Conservation (phyloP, 495 filamentous ascomycete genomes). For the Daldinia concentrica region DNA sequence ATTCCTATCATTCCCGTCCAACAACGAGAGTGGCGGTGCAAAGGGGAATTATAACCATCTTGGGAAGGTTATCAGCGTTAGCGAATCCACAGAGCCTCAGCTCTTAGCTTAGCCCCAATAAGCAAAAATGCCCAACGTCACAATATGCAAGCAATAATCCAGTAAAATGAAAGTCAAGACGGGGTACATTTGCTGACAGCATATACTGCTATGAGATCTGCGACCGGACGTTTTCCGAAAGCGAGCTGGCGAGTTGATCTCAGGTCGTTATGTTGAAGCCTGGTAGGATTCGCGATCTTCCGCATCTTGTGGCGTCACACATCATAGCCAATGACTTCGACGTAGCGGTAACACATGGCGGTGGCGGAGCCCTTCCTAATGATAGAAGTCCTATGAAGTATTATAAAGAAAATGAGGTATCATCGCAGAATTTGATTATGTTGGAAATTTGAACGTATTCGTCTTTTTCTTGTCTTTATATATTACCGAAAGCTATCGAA, state of each 20-base stretch:
- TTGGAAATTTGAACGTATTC: neutral
- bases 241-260: neutral
- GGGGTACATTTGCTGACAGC: neutral
- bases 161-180: neutral
- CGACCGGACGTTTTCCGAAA: neutral
- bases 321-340: conserved; percentile 1
- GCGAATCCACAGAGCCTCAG: conserved; percentile 9
- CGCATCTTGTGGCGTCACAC: conserved; percentile 2
- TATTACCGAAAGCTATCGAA: neutral
- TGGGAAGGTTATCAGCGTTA: conserved; percentile 4
- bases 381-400: conserved; percentile 1
- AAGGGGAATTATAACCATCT: neutral
- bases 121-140: neutral
- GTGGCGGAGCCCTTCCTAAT: neutral
- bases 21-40: neutral
- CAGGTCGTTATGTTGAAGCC: neutral
- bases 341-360: neutral
- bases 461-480: neutral
- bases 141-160: conserved; percentile 14
- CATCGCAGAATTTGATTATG: neutral
- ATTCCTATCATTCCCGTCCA: neutral
- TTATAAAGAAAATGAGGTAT: neutral
- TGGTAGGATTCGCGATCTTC: conserved; percentile 8
- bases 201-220: neutral
- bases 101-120: conserved; percentile 23